A percentile compares a stretch with the other conserved stretches of the same genome.
Evolutionary conservation across 2,329 filamentous ascomycete species (phyloP).

Genomic region (Pochonia chlamydosporia): DNA sequence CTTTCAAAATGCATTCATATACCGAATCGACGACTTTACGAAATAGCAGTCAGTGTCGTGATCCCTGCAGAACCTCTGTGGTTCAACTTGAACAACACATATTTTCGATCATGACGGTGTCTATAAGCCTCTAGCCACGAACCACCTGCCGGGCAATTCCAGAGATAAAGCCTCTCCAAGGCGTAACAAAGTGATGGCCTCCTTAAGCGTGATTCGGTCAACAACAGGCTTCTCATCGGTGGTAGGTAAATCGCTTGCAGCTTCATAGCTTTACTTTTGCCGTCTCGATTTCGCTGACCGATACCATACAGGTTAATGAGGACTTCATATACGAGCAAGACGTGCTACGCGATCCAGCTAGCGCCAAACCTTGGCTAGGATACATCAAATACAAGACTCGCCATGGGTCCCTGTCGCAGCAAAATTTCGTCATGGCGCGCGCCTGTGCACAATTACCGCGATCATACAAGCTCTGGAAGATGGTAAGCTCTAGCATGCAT

Average conservation of each 20-base stretch:
- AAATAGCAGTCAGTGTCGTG: too few species aligned
- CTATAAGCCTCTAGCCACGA: not conserved
- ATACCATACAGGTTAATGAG: slow-evolving; percentile 61
- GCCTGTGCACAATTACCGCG: slow-evolving; percentile 84
- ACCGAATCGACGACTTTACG: too few species aligned
- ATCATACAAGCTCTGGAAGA: slow-evolving; percentile 98
- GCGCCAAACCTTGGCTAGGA: slow-evolving; percentile 88
- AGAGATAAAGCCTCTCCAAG: too few species aligned
- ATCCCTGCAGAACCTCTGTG: too few species aligned
- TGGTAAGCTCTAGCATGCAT: slow-evolving; percentile 46
- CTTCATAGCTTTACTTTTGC: not conserved
- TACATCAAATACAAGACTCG: slow-evolving; percentile 89
- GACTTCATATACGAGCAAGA: slow-evolving; percentile 97
- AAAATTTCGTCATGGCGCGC: slow-evolving; percentile 81
- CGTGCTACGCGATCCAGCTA: slow-evolving; percentile 76
- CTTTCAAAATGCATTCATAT: not conserved
- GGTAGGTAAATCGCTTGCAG: not conserved
- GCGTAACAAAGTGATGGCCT: not conserved
- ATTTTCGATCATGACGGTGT: not conserved
- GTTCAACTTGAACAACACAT: too few species aligned
- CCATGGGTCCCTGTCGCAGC: slow-evolving; percentile 79
- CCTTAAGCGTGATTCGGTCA: not conserved
- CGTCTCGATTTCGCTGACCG: slow-evolving; percentile 3
- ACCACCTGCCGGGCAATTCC: too few species aligned
- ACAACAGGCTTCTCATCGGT: not conserved